Evolutionary conservation across 139 green algal genomes (phyloP).

Genomic region (Closterium sp.): DNA sequence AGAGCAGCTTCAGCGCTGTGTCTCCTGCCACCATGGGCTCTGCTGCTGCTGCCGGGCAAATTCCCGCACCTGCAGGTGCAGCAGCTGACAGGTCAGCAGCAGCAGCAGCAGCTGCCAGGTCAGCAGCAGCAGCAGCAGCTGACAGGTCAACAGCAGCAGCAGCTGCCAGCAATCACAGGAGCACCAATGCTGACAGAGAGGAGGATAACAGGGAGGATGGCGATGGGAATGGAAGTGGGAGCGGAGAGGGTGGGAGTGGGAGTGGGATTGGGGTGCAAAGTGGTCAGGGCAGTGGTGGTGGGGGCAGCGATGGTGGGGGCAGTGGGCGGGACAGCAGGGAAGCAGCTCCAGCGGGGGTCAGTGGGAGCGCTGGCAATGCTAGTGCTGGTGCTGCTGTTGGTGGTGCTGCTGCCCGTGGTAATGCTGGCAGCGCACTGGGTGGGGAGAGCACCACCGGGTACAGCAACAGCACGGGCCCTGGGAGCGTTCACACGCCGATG

Average conservation of each 20-base stretch:
- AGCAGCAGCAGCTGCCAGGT: neutral
- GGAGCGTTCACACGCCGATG: neutral
- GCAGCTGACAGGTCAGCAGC: neutral
- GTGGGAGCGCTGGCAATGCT: too few relatives aligned
- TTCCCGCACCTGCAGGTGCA: neutral
- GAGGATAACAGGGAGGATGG: neutral
- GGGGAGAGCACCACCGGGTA: neutral
- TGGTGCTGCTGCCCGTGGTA: too few relatives aligned
- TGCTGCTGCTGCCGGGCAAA: neutral
- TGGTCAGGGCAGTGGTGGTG: neutral
- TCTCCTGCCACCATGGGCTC: neutral
- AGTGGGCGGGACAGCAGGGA: neutral
- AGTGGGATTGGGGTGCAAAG: neutral
- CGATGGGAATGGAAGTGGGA: neutral
- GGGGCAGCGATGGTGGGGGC: neutral
- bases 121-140: neutral
- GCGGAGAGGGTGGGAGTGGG: neutral
- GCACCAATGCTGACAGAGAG: neutral
- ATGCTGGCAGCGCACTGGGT: neutral
- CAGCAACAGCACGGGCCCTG: neutral
- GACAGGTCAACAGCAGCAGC: neutral
- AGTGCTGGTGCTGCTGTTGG: too few relatives aligned
- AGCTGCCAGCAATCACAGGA: neutral
- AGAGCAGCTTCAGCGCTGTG: neutral
- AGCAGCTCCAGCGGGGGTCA: neutral